Base-by-base conservation (phyloP, 2,329 filamentous ascomycete genomes). In the Colletotrichum cordylinicola region DNA sequence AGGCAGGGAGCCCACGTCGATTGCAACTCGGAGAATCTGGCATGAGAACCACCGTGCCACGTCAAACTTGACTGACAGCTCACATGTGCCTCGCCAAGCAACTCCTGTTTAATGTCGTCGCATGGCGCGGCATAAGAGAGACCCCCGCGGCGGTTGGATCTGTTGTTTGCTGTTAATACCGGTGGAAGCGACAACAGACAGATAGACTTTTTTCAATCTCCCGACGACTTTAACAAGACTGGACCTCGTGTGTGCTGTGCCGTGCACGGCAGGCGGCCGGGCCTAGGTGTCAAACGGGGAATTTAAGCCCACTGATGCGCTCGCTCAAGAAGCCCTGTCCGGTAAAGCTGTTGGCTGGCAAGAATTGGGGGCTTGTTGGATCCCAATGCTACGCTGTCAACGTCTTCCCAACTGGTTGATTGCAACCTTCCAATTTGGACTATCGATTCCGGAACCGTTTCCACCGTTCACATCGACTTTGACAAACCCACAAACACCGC, bases 221-320 rank as follows among this genome's bases (percentile, higher is more conserved):
- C 39, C 39, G 39, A 43, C 39, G 39, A 43, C 39, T 43, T 43
- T 9, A 43, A 43, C 39, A 43, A 43, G 39, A 43, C 8, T 18
- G 39, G 18, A 43, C 29, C 29, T 31, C 29, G 29, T 31, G 29
- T 31, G 29, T 31, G 29, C 6, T 31, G 29, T 31, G 29, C 29
- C 6, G 39, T 43, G 39, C 39, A n/a, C 18, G 39, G 9, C 27
- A 33, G 43, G 35, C 35, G 62, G 21, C 29, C 37, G 21, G 35
- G 37, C 18, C 37, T 65, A n/a, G 18, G 39, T 43, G 39, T 43
- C 39, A 18, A 31, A 21, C 4, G 21, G 24, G 21, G 31, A 60
- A 48, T 52, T 48, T 4, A 33, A 37, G 52, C 62, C 72, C 61
- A 72, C 60, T 56, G 68, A 75, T 72, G 68, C 68, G 72, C 72